A percentile compares a stretch with the other conserved stretches of the same genome.
Conservation (phyloP, 495 filamentous ascomycete species). For the Emericellopsis terricola region DNA sequence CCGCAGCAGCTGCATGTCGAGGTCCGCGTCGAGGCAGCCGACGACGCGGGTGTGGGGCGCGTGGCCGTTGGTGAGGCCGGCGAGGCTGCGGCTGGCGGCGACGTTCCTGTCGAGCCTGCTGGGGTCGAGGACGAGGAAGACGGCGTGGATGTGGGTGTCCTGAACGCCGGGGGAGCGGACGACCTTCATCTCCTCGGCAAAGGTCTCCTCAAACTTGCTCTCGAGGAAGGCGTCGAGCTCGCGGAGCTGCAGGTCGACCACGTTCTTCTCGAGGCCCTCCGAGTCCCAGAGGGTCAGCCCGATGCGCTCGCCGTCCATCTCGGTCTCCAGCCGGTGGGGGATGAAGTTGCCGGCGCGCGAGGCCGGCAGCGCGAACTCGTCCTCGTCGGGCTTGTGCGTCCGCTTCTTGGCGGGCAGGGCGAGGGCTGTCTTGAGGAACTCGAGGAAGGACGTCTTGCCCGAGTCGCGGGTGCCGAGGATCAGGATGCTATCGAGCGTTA, state of each 20-base stretch:
- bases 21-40: constrained; percentile 70
- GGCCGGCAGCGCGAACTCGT: constrained; percentile 31
- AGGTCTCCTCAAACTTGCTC: constrained; percentile 96
- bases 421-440: constrained; percentile 77
- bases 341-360: constrained; percentile 46
- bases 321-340: constrained; percentile 81
- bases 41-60: constrained; percentile 24
- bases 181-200: constrained; percentile 95
- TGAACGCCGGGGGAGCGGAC: constrained; percentile 78
- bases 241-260: constrained; percentile 84
- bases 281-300: constrained; percentile 95
- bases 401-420: constrained; percentile 65
- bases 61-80: constrained; percentile 22
- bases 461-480: constrained; percentile 77
- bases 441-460: constrained; percentile 92
- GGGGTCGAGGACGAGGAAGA: constrained; percentile 84
- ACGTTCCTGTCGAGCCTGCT: constrained; percentile 70
- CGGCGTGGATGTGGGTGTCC: constrained; percentile 95
- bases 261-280: constrained; percentile 76
- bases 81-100: constrained; percentile 40
- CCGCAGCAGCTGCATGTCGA: constrained; percentile 80
- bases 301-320: constrained; percentile 81
- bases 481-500: constrained; percentile 45
- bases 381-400: constrained; percentile 27
- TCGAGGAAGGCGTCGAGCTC: constrained; percentile 86